These are phyloP conservation scores for Daldinia childiae DNA, from an alignment of 495 filamentous ascomycete genomes.

Conservation along the genomic window DNA sequence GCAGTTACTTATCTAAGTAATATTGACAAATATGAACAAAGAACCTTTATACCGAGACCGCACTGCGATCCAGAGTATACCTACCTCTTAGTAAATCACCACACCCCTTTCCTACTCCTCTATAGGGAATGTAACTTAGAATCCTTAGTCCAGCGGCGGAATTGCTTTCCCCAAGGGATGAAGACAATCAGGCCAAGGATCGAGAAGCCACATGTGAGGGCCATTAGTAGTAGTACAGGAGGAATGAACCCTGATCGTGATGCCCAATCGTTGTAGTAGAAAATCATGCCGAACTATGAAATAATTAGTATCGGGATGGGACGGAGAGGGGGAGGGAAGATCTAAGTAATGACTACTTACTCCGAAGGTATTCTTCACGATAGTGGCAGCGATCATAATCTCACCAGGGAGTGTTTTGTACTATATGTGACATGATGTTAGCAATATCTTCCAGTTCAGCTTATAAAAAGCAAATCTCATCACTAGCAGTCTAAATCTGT, in stretches of 20 bases:
- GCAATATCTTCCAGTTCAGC: not conserved
- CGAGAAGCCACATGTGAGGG: conserved; percentile 38
- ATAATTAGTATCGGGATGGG: not conserved
- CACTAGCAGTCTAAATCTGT: not conserved
- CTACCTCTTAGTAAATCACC: not conserved
- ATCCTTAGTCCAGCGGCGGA: conserved; percentile 41
- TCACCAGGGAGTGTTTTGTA: conserved; percentile 70
- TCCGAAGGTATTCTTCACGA: conserved; percentile 66
- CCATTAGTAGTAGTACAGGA: conserved; percentile 43
- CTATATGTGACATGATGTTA: conserved; percentile 17
- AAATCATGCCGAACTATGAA: conserved; percentile 46
- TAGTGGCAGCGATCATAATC: conserved; percentile 65
- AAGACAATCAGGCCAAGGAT: conserved; percentile 40
- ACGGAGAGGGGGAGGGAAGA: not conserved
- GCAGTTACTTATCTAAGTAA: not conserved
- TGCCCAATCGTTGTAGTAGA: conserved; percentile 46
- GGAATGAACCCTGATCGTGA: conserved; percentile 37
- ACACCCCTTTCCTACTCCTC: not conserved
- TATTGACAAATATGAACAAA: not conserved
- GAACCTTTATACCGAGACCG: not conserved
- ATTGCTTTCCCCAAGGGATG: conserved; percentile 40
- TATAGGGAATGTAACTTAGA: conserved; percentile 42
- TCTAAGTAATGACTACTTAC: conserved; percentile 34
- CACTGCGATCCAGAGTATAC: not conserved
- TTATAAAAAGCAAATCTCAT: not conserved